Base-by-base conservation (phyloP, 306 rosid species). In the Heteromeles arbutifolia region DNA sequence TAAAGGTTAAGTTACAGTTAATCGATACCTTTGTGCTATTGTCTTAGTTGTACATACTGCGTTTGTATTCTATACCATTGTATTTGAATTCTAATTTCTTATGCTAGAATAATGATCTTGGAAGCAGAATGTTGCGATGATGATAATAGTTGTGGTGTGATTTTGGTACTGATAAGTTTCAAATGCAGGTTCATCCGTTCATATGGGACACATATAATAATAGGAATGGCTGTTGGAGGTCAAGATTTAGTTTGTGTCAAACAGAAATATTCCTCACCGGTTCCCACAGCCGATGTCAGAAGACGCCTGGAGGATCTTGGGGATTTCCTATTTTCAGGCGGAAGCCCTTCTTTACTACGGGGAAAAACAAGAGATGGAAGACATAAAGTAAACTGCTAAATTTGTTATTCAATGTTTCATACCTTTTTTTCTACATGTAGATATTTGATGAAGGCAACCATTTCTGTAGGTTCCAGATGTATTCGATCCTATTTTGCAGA, bases 221-320 rank as follows among this genome's bases (percentile, higher is more conserved):
- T 91, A 39, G 98, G 97, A 62, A 94, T 88, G 94, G 94, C 95
- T 65, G 88, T 94, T 74, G 98, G 98, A 53, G 98, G 98, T 81
- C 98, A 94, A 85, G 98, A 94, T 84, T 84, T 91, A 77, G 78
- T 94, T 71, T 90, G 92, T 69, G 91, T 94, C 62, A 87, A 91
- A 70, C 98, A 94, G 80, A 94, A 83, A 63, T 86, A 90, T 82
- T 82, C 98, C 61, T 94, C 98, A 45, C 78, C 93, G 74, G 79
- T 94, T 81, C 88, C 91, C 72, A 89, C 93, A 9, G 85, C 95
- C 53, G 98, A 91, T 81, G 84, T 94, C 67, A 86, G 96, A 80
- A 86, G 93, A 75, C 84, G 86, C 84, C 72, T 94, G 64, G 98
- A 94, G 86, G 98, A 94, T 84, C 97, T 94, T 73, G 98, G 98